These are phyloP conservation scores for Phytophthora cryptogea DNA, from an alignment of 352 stramenopile species.

Conservation along the genomic window DNA sequence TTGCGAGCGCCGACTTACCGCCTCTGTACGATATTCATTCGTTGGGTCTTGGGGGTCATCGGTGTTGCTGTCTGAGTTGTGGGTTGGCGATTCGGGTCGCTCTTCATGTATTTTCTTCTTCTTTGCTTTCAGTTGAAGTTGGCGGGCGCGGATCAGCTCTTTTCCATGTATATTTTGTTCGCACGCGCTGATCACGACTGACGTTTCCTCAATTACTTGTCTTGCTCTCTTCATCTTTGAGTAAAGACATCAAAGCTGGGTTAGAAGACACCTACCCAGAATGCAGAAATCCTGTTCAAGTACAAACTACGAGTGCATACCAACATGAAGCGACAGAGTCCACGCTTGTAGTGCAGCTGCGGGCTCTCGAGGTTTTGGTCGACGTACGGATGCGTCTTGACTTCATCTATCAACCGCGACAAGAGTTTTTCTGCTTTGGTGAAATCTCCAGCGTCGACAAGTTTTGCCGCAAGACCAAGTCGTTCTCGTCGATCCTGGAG, in stretches of 20 bases:
- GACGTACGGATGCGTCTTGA: conserved; percentile 25
- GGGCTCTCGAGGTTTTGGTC: conserved; percentile 27
- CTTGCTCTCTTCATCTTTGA: conserved; percentile 21
- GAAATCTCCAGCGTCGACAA: conserved; percentile 39
- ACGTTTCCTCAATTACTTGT: conserved; percentile 28
- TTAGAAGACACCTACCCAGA: neutral
- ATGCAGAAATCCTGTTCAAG: neutral
- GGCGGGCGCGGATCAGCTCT: conserved; percentile 16
- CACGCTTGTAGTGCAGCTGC: conserved; percentile 45
- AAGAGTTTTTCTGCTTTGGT: conserved; percentile 34
- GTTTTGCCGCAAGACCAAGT: conserved; percentile 31
- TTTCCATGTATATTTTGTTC: conserved; percentile 31
- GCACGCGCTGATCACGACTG: conserved; percentile 14
- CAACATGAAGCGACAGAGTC: conserved; percentile 53
- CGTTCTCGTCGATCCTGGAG: conserved; percentile 17
- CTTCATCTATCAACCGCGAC: conserved; percentile 29
- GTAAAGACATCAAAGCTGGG: neutral
- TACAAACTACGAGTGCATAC: conserved; percentile 8
- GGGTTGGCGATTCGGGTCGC: conserved; percentile 9
- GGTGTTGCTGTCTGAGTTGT: conserved; percentile 4
- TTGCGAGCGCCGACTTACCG: conserved; percentile 13
- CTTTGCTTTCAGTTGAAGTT: conserved; percentile 16
- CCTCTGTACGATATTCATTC: conserved; percentile 10
- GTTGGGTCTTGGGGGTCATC: conserved; percentile 5
- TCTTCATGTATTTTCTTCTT: conserved; percentile 5